Base-by-base conservation (phyloP, 768 basidiomycete genomes). In the Filobasidium wieringae region DNA sequence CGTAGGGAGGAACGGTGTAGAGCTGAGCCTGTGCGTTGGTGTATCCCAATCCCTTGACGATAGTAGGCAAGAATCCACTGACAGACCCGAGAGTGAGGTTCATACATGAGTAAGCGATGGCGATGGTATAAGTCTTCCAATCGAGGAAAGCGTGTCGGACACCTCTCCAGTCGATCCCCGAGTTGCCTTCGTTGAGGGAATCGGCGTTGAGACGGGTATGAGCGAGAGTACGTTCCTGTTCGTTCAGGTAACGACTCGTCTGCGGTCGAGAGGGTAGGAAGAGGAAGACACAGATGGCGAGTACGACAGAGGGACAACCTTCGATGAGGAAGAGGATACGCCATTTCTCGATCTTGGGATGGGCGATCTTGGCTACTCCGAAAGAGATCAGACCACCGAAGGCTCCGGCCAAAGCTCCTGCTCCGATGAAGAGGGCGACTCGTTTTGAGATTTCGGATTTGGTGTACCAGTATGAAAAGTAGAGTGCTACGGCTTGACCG, bases 321-420 rank as follows among this genome's bases (percentile, higher is more conserved):
- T 76, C 75, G 61, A 77, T 73, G 41, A 77, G 64, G 69, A 77
- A 77, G 7, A 77, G 71, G 53, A 76, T 49, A 24, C 68, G 43
- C 68, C 68, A 72, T 57, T 65, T 61, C 0, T 55, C 63, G 43
- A 72, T 66, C 12, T 51, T 33, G 0, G 67, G 49, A 47, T 65
- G 24, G 8, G 65, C 55, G 54, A 77, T 74, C 32, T 56, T 58
- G 1, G 62, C 34, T 31, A 74, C 71, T 30, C 67, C 71, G 54
- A 61, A 73, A 4, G 65, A 47, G 58, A 72, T 66, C 30, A 74
- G 58, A 51, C 73, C 73, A 29, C 69, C 69, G 41, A 74, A 70
- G 2, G 72, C 70, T 24, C 73, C 70, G 3, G 71, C 60, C 11
- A 75, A 57, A 6, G 69, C 65, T 43, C 74, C 75, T 4, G 68